Evolutionary conservation across 2,329 filamentous ascomycete species (phyloP).

Genomic region (Penicillium sp.): DNA sequence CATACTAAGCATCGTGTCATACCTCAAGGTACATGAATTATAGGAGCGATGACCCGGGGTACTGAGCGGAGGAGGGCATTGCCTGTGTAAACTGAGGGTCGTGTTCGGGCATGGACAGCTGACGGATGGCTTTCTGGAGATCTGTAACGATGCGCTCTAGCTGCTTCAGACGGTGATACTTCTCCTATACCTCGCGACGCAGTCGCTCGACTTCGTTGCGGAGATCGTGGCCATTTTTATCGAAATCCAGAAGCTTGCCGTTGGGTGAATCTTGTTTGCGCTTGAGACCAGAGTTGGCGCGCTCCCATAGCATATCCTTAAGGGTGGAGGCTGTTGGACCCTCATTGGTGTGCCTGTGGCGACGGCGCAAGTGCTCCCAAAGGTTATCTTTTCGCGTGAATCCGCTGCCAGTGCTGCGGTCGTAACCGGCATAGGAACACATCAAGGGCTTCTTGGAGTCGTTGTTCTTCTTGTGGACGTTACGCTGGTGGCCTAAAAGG

Average conservation of each 20-base stretch:
- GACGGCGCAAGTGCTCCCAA: not conserved
- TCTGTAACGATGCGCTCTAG: constrained; percentile 35
- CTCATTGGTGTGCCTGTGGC: not conserved
- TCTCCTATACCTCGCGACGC: constrained; percentile 57
- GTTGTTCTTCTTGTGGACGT: not conserved
- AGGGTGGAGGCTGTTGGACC: constrained; percentile 7
- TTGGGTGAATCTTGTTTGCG: constrained; percentile 31
- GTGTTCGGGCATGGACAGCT: constrained; percentile 12
- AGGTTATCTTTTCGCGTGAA: not conserved
- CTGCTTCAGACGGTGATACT: constrained; percentile 38
- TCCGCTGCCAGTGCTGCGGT: not conserved
- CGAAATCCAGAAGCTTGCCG: constrained; percentile 29
- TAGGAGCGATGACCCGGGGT: too few relatives aligned
- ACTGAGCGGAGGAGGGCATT: too few relatives aligned
- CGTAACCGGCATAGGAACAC: not conserved
- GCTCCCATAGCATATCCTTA: constrained; percentile 19
- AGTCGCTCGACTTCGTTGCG: constrained; percentile 62
- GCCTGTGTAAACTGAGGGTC: not conserved
- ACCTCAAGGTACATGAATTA: too few relatives aligned
- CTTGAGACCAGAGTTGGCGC: constrained; percentile 26
- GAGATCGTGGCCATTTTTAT: constrained; percentile 42
- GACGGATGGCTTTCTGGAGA: constrained; percentile 33
- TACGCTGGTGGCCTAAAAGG: not conserved
- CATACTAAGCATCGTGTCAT: too few relatives aligned
- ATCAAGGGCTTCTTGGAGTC: not conserved